Evolutionary conservation across 768 basidiomycete genomes (phyloP), one percentile per base, ranked within the genome.

Genomic region (Mrakia hoshinonis): DNA sequence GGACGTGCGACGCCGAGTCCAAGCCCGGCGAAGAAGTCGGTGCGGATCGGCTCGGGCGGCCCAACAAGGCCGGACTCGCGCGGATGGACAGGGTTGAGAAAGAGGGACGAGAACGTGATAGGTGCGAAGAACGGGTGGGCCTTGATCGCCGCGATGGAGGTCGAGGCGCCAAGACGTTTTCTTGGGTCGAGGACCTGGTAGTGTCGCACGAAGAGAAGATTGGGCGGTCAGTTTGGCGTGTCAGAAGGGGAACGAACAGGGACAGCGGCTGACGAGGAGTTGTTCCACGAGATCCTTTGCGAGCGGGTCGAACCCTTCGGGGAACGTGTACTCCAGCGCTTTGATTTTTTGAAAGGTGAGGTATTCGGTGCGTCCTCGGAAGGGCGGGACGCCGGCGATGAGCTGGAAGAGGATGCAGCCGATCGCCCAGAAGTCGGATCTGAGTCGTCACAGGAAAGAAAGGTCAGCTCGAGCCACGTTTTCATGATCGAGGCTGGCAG

Each of bases 291-390:
- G 83, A 79, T 92, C 90, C 75, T 86, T 85, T 4, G 92, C 92
- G 49, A 87, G 84, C 55, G 83, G 81, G 72, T 95, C 91, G 76
- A 96, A 94, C 0, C 86, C 88, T 11, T 88, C 87, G 0, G 95
- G 92, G 77, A 93, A 91, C 22, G 85, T 82, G 81, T 92, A 97
- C 55, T 95, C 89, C 60, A 90, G 82, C 55, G 86, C 84, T 80
- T 93, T 89, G 80, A 98, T 91, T 81, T 92, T 92, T 77, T 96
- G 89, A 85, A 92, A 94, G 39, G 90, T 96, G 72, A 96, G 85
- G 77, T 94, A 97, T 72, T 97, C 92, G 0, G 93, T 92, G 15
- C 78, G 78, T 4, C 89, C 93, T 74, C 90, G 86, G 82, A 99
- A 99, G 1, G 93, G 90, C 75, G 94, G 94, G 51, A 85, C 86